Evolutionary conservation across 345 rosid genomes (phyloP).

Genomic region (Aquilaria malaccensis): DNA sequence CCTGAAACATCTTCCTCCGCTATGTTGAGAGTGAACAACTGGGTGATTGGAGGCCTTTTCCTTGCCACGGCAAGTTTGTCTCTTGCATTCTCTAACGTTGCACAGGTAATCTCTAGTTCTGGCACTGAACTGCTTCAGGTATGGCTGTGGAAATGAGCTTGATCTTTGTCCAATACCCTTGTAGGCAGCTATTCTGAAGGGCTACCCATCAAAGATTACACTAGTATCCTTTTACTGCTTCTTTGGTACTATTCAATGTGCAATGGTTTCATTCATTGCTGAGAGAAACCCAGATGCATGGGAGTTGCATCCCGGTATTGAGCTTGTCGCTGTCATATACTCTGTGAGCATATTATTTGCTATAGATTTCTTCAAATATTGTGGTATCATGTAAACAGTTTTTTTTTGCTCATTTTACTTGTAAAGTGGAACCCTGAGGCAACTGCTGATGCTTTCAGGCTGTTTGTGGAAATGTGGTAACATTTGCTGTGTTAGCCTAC

Average conservation of each 20-base stretch:
- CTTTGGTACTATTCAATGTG: constrained; percentile 44
- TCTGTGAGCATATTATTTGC: constrained; percentile 21
- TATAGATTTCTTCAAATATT: background rate
- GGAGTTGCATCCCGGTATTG: constrained; percentile 29
- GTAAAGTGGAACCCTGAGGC: background rate
- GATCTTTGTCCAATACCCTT: background rate
- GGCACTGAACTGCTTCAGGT: background rate
- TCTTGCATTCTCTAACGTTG: constrained; percentile 20
- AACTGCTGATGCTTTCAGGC: constrained; percentile 24
- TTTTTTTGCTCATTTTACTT: background rate
- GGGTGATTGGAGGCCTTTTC: constrained; percentile 45
- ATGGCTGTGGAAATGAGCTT: background rate
- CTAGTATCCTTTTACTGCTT: constrained; percentile 36
- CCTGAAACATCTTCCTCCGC: constrained; percentile 7
- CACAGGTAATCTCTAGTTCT: constrained; percentile 27
- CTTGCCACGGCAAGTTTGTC: constrained; percentile 29
- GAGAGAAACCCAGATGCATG: constrained; percentile 44
- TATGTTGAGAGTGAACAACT: constrained; percentile 15
- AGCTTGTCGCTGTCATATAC: constrained; percentile 34
- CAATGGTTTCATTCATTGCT: constrained; percentile 29
- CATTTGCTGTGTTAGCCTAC: constrained; percentile 25
- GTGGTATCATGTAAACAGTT: background rate
- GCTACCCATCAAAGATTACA: constrained; percentile 35
- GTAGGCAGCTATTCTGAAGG: constrained; percentile 44
- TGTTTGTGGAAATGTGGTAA: constrained; percentile 32